Evolutionary conservation across 257 asterid genomes (phyloP), one percentile per base, ranked within the genome.

Genomic region (Scutellaria barbata): DNA sequence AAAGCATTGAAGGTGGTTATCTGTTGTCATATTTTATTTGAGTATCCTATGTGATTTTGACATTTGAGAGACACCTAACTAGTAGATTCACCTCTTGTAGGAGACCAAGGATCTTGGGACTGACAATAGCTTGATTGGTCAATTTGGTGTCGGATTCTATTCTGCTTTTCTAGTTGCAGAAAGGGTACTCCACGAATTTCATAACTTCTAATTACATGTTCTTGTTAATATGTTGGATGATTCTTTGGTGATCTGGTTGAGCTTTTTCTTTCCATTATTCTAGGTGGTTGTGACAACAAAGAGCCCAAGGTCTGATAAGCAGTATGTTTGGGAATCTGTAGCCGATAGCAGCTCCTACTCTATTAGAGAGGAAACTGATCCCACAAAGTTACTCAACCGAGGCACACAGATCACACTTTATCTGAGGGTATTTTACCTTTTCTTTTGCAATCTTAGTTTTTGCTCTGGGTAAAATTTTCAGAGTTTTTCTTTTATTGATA

Each of bases 101-200:
- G 99, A 95, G 59, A 92, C 85, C 78, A 84, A 89, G 77, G 99
- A 95, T 33, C 62, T 84, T 37, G 98, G 97, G 30, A 76, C 88
- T 20, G 97, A 95, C 83, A 92, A 87, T 69, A 84, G 98, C 81
- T 88, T 95, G 89, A 95, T 95, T 77, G 99, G 99, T 69, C 99
- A 95, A 74, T 95, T 95, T 76, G 99, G 99, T 68, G 99, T 95
- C 46, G 99, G 99, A 12, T 95, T 95, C 83, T 95, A 95, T 76
- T 95, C 98, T 47, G 94, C 99, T 52, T 95, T 95, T 81, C 72
- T 95, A 77, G 97, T 95, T 72, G 87, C 99, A 76, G 86, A 95
- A 35, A 91, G 84, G 99, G 99, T 94, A 73, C 6, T 68, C 22
- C 35, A 30, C 72, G 22, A 37, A 4, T 50, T 66, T 17, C 12